These are phyloP conservation scores for Trametes elegans DNA, from an alignment of 768 basidiomycete species.

Conservation along the genomic window DNA sequence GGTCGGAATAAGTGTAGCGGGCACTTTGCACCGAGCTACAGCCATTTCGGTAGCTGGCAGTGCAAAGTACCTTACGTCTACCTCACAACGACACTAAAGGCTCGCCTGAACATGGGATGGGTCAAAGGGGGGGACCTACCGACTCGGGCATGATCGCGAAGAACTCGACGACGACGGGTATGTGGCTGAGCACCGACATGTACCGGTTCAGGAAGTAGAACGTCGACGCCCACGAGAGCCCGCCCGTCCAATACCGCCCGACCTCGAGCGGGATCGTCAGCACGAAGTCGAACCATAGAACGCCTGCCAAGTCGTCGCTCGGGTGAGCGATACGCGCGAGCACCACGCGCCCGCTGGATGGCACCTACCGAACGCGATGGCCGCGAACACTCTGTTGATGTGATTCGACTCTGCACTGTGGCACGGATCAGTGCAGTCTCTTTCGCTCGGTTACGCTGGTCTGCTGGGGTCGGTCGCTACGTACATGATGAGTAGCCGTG, in stretches of 20 bases:
- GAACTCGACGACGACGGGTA: constrained; percentile 7
- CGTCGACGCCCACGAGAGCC: neutral
- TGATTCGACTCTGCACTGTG: constrained; percentile 7
- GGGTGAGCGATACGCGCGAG: too few species aligned
- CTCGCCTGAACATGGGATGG: neutral
- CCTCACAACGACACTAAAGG: neutral
- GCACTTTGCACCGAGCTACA: too few species aligned
- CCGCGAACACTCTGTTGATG: neutral
- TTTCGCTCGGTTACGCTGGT: neutral
- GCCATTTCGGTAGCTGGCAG: too few species aligned
- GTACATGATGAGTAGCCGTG: too few species aligned
- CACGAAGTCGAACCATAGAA: constrained; percentile 6
- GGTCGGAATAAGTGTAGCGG: too few species aligned
- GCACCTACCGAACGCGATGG: constrained; percentile 1
- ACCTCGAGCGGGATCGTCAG: constrained; percentile 4
- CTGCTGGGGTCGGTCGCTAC: neutral
- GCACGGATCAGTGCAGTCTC: too few species aligned
- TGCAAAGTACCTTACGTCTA: constrained; percentile 3
- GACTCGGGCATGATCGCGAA: constrained; percentile 1
- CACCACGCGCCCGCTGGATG: neutral
- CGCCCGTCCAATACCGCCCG: constrained; percentile 8
- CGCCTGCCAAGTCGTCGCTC: neutral
- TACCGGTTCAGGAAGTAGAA: constrained; percentile 11
- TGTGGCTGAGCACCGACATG: constrained; percentile 7
- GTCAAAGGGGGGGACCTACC: neutral